phyloP scores from a whole-genome alignment of 352 stramenopile genomes.

The Globisporangium yorkense region DNA sequence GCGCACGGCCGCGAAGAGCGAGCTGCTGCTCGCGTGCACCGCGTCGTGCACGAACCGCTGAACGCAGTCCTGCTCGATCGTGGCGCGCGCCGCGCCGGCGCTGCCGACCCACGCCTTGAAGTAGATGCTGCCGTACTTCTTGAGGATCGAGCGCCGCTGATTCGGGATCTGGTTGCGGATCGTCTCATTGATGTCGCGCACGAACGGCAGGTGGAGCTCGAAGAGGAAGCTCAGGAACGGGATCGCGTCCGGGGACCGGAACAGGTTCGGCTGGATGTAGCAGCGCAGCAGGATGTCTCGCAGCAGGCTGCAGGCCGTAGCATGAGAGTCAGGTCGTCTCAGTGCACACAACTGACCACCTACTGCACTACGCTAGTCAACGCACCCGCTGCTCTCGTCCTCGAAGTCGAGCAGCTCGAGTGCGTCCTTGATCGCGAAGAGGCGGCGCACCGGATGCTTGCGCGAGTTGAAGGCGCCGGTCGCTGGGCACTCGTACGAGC shows the following conservation, averaged over 20 bases:
- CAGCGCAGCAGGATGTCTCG: slow-evolving; percentile 83
- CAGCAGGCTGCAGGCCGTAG: slow-evolving; percentile 25
- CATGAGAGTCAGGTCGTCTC: neutral
- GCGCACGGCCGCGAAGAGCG: slow-evolving; percentile 59
- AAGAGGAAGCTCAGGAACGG: slow-evolving; percentile 85
- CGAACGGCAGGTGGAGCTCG: slow-evolving; percentile 78
- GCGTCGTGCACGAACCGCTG: slow-evolving; percentile 72
- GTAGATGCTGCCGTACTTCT: slow-evolving; percentile 79
- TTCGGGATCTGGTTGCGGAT: slow-evolving; percentile 85
- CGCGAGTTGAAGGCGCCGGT: slow-evolving; percentile 54
- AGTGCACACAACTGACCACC: neutral
- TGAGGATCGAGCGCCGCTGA: slow-evolving; percentile 76
- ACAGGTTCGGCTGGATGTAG: slow-evolving; percentile 83
- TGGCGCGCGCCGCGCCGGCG: slow-evolving; percentile 35
- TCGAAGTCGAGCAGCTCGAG: slow-evolving; percentile 79
- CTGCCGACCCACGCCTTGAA: slow-evolving; percentile 79
- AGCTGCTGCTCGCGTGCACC: slow-evolving; percentile 62
- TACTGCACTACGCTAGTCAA: neutral
- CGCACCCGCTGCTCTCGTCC: slow-evolving; percentile 67
- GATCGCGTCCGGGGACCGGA: slow-evolving; percentile 75
- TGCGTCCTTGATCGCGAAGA: slow-evolving; percentile 74
- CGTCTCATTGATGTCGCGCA: slow-evolving; percentile 83
- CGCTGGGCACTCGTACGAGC: slow-evolving; percentile 58
- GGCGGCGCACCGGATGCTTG: slow-evolving; percentile 64
- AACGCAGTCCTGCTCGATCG: slow-evolving; percentile 84